Conservation (phyloP, 148 eudicot species). For the Cornus suecica region DNA sequence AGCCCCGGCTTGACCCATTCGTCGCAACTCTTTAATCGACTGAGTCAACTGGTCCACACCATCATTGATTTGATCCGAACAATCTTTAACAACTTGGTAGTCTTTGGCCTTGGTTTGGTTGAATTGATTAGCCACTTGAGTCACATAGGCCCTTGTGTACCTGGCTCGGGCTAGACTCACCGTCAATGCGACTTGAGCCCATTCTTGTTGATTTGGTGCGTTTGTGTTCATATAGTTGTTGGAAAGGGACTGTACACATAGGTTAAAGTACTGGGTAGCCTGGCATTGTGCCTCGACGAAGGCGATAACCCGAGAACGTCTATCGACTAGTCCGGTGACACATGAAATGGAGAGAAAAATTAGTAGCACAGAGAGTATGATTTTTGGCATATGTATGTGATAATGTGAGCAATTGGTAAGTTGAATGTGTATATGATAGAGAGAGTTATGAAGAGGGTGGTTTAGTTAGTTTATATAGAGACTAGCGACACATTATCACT, state of each 20-base stretch:
- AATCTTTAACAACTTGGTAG: slow-evolving; percentile 38
- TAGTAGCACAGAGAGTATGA: slow-evolving; percentile 20
- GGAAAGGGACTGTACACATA: slow-evolving; percentile 25
- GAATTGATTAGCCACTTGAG: slow-evolving; percentile 29
- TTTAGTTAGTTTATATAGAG: slow-evolving; percentile 5
- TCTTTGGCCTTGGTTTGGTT: slow-evolving; percentile 19
- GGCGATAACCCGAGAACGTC: slow-evolving; percentile 33
- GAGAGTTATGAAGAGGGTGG: not conserved
- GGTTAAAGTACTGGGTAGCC: slow-evolving; percentile 26
- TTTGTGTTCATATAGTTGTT: slow-evolving; percentile 11
- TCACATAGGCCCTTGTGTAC: slow-evolving; percentile 39
- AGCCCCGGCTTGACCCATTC: slow-evolving; percentile 22
- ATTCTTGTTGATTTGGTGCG: slow-evolving; percentile 26
- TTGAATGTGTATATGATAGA: not conserved
- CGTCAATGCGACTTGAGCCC: slow-evolving; percentile 50
- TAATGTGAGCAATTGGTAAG: not conserved
- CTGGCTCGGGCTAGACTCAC: slow-evolving; percentile 46
- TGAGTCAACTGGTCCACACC: no score
- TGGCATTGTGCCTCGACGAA: slow-evolving; percentile 38
- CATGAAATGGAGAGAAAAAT: slow-evolving; percentile 25
- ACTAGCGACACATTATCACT: no score
- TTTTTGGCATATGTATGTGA: slow-evolving; percentile 41
- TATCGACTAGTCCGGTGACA: not conserved
- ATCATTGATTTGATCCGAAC: slow-evolving; percentile 45
- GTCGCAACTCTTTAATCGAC: slow-evolving; percentile 36